Evolutionary conservation across 2,329 filamentous ascomycete genomes (phyloP), one percentile per base, ranked within the genome.

Genomic region (Sarocladium strictum): DNA sequence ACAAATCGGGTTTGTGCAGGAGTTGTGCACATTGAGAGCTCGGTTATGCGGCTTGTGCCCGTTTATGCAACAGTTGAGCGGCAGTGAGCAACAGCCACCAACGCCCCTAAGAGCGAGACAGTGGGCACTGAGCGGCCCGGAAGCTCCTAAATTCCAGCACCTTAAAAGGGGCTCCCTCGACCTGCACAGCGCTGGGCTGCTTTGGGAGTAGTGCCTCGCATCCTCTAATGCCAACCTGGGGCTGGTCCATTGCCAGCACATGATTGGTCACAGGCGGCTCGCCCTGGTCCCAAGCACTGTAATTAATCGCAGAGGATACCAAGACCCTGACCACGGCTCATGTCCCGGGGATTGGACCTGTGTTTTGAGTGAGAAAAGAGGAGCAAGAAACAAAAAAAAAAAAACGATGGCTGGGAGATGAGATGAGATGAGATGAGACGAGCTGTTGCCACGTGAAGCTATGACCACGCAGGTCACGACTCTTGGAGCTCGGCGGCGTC

Each of bases 351-450:
- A 11, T 40, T 40, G 6, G n/a, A 23, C 17, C 40, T 21, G 5
- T 43, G 40, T 43, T 43, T 43, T 14, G 40, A 12, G 40, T 24
- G 21, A 26, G 21, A 49, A 49, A 49, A 32, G 26, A 32, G 43
- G 26, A 32, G 11, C 23, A 49, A 27, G 47, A 51, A 35, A 35
- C 27, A 32, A 32, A 49, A 27, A 29, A 51, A 35, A 35, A 14
- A 32, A 32, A 23, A 35, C 35, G 47, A 51, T 51, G 27, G 27
- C 27, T 51, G 47, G 47, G 47, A 51, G 47, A 51, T 51, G 47
- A 51, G 47, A 51, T 35, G 41, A 45, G 10, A 33, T n/a, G 40
- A 24, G 43, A 29, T 49, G 26, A 32, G 43, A 49, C 21, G 47
- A 32, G 11, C 17, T 35, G 27, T 32, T n/a, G 17, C 27, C 47